Evolutionary conservation across 2,329 filamentous ascomycete genomes (phyloP), one percentile per base, ranked within the genome.

Genomic region (Alternaria rosae): DNA sequence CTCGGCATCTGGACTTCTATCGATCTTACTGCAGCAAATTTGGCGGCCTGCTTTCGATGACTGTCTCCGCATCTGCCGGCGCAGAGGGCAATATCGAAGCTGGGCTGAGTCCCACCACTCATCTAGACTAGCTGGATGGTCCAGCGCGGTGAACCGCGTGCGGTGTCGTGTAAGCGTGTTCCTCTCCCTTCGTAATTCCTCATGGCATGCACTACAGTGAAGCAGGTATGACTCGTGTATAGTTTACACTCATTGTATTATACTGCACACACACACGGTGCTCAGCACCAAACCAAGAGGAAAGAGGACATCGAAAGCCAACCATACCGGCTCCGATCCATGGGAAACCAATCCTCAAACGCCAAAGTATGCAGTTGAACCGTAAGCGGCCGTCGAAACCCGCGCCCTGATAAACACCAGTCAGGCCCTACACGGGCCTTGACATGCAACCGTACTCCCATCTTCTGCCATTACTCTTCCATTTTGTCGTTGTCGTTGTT

Each of bases 391-490:
- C 47, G 21, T 58, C 53, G 21, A 41, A 26, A n/a, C 28, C 44
- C 50, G 5, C 17, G 20, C 45, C 20, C 38, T 42, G 21, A 52
- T 57, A 54, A 68, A 68, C 65, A 65, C 65, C 65, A 35, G 28
- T 58, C 64, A 53, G 56, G 58, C 59, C 50, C 30, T 17, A 21
- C 32, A 35, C 26, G 43, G 45, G 55, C 52, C 51, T 61, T 65
- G 62, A 52, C 41, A 68, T 68, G 65, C 63, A 55, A 25, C 59
- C 65, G 42, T 69, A 38, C 30, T 52, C 54, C 62, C 59, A 54
- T 57, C 64, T 67, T 68, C 64, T 68, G 50, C 65, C 66, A 70
- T 71, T 71, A 73, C 50, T 70, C 70, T 52, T 69, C 67, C 64
- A 70, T 70, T 56, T 64, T 72, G 20, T 73, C 73, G 20, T 67